Conservation (phyloP, 1,284 basidiomycete species). For the Ceraceosorus guamensis region DNA sequence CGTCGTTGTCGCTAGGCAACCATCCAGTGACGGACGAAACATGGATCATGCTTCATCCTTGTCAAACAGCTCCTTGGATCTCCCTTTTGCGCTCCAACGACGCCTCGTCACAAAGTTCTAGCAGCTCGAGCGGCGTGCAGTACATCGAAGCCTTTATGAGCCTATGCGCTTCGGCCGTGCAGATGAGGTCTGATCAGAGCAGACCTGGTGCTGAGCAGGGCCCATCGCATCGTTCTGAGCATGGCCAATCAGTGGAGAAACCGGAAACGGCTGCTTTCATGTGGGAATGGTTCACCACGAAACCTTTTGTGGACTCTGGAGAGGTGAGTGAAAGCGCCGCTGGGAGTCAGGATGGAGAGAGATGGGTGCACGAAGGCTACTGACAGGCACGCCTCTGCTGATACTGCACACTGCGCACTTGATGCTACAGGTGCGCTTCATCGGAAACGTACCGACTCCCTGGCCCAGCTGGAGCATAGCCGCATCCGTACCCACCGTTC, state of each 20-base stretch:
- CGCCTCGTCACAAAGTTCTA: background rate
- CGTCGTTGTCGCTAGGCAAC: background rate
- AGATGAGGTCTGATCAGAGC: background rate
- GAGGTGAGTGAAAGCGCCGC: slow-evolving; percentile 56
- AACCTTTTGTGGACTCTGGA: slow-evolving; percentile 75
- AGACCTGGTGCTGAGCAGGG: too few species aligned
- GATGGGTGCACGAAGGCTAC: background rate
- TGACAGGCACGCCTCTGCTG: background rate
- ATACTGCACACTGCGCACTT: background rate
- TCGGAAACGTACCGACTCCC: slow-evolving; percentile 79
- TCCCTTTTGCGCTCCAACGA: background rate
- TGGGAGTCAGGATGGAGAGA: slow-evolving; percentile 52
- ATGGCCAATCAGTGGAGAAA: background rate
- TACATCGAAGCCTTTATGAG: background rate
- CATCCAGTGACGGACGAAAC: background rate
- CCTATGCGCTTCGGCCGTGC: background rate
- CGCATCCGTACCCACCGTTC: slow-evolving; percentile 21
- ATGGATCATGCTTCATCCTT: background rate
- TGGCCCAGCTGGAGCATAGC: slow-evolving; percentile 80
- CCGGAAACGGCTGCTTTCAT: slow-evolving; percentile 12
- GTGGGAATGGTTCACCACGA: slow-evolving; percentile 70
- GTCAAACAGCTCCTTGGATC: background rate
- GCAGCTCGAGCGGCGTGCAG: slow-evolving; percentile 2
- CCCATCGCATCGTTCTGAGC: too few species aligned
- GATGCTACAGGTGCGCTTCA: slow-evolving; percentile 53